Conservation (phyloP, 1,284 basidiomycete species). For the Fomes fomentarius region DNA sequence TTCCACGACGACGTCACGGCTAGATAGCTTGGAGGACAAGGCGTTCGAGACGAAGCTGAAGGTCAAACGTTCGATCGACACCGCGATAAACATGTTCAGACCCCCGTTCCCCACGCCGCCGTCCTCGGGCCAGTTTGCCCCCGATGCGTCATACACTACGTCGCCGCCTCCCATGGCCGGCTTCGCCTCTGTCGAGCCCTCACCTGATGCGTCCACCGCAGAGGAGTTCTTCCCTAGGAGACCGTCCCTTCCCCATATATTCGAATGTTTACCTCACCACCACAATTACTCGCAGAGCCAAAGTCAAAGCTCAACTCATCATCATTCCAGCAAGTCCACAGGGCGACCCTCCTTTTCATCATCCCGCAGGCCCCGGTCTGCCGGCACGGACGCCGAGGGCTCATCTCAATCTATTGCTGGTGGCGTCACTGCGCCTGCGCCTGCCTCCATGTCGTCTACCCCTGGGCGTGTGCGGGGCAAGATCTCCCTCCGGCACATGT, state of each 20-base stretch:
- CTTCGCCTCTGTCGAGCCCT: slow-evolving; percentile 29
- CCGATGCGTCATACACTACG: slow-evolving; percentile 25
- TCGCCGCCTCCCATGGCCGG: slow-evolving; percentile 16
- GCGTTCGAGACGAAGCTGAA: slow-evolving; percentile 47
- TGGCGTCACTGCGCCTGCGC: slow-evolving; percentile 5
- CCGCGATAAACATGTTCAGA: slow-evolving; percentile 59
- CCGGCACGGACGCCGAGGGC: slow-evolving; percentile 54
- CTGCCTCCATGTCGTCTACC: slow-evolving; percentile 8
- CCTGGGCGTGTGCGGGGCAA: slow-evolving; percentile 31
- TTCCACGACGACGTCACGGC: slow-evolving; percentile 28
- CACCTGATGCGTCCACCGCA: slow-evolving; percentile 13
- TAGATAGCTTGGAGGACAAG: slow-evolving; percentile 37
- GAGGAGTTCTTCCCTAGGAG: slow-evolving; percentile 31
- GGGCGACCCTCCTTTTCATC: slow-evolving; percentile 28
- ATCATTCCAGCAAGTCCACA: slow-evolving; percentile 41
- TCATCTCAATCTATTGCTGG: too few species aligned
- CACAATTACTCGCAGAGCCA: slow-evolving; percentile 22
- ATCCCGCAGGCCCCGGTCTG: slow-evolving; percentile 57
- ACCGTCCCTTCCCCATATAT: slow-evolving; percentile 42
- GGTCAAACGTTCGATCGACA: slow-evolving; percentile 67
- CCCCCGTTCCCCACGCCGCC: slow-evolving; percentile 34
- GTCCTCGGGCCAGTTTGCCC: slow-evolving; percentile 3
- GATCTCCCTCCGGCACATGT: slow-evolving; percentile 53
- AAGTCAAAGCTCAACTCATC: slow-evolving; percentile 38
- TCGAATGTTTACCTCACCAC: slow-evolving; percentile 33